Evolutionary conservation across 2,329 filamentous ascomycete genomes (phyloP).

Genomic region (Colletotrichum chrysophilum): DNA sequence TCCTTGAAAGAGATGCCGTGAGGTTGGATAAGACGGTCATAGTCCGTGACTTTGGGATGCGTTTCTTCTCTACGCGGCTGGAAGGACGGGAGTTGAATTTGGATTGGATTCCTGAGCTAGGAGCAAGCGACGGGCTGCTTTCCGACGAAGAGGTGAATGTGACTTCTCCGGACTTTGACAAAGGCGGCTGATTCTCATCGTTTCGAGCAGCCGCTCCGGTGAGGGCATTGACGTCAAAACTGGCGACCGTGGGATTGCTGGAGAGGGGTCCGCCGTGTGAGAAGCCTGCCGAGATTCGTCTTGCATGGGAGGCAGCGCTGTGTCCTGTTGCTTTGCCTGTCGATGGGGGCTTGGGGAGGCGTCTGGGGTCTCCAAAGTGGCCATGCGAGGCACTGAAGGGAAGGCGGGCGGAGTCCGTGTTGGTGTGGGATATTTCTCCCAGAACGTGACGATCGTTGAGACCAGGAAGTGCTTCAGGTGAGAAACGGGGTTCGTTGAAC

Average conservation of each 20-base stretch:
- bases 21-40: conserved; percentile 50
- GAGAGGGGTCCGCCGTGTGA: conserved; percentile 26
- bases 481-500: background rate
- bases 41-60: conserved; percentile 49
- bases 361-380: background rate
- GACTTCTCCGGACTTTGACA: background rate
- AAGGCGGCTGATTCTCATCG: conserved; percentile 31
- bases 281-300: conserved; percentile 37
- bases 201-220: conserved; percentile 15
- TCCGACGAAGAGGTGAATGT: background rate
- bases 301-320: background rate
- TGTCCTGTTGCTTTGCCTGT: background rate
- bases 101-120: conserved; percentile 11
- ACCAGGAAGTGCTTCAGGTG: background rate
- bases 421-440: conserved; percentile 7
- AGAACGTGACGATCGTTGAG: background rate
- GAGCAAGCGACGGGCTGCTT: background rate
- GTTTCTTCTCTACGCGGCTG: conserved; percentile 1
- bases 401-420: background rate
- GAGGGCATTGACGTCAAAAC: conserved; percentile 30
- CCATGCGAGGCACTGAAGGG: background rate
- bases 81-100: background rate
- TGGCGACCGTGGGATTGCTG: conserved; percentile 33
- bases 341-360: background rate
- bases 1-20: conserved; percentile 48